Evolutionary conservation across 2,329 filamentous ascomycete species (phyloP).

Genomic region (Neopestalotiopsis sp.): DNA sequence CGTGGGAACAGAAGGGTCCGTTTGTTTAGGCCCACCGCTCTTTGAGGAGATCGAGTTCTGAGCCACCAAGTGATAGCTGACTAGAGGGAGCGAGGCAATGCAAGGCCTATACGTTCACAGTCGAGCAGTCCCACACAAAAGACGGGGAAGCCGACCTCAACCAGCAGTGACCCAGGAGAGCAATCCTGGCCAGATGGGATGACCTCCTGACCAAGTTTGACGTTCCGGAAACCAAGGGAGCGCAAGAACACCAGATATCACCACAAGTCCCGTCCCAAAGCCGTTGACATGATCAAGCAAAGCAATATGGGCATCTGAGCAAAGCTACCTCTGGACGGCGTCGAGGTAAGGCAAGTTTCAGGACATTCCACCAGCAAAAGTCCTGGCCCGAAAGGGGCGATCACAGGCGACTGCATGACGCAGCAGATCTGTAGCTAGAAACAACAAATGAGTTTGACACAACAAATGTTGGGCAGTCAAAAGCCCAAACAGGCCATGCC

Average conservation of each 20-base stretch:
- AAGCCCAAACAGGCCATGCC: slow-evolving; percentile 46
- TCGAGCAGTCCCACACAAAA: slow-evolving; percentile 22
- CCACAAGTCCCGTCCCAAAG: slow-evolving; percentile 33
- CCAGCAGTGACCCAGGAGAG: slow-evolving; percentile 17
- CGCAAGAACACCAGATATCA: slow-evolving; percentile 28
- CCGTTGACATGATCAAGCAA: slow-evolving; percentile 30
- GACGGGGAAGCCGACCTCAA: slow-evolving; percentile 25
- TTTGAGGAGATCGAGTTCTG: slow-evolving; percentile 48
- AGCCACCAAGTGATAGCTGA: slow-evolving; percentile 48
- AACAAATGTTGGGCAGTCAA: slow-evolving; percentile 45
- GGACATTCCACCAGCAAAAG: slow-evolving; percentile 40
- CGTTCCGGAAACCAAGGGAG: slow-evolving; percentile 27
- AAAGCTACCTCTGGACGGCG: slow-evolving; percentile 31
- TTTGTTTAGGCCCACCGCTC: slow-evolving; percentile 56
- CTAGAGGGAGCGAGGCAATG: slow-evolving; percentile 26
- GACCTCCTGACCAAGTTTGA: slow-evolving; percentile 24
- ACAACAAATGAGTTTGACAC: slow-evolving; percentile 47
- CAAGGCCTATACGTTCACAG: slow-evolving; percentile 24
- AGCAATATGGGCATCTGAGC: slow-evolving; percentile 31
- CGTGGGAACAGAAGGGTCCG: slow-evolving; percentile 45
- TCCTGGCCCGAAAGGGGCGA: slow-evolving; percentile 42
- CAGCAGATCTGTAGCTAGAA: slow-evolving; percentile 39
- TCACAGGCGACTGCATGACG: slow-evolving; percentile 47
- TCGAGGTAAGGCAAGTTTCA: slow-evolving; percentile 46
- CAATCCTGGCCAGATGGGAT: slow-evolving; percentile 24